Conservation (phyloP, 805 yeast species). For the Jamesozyma spencerorum region DNA sequence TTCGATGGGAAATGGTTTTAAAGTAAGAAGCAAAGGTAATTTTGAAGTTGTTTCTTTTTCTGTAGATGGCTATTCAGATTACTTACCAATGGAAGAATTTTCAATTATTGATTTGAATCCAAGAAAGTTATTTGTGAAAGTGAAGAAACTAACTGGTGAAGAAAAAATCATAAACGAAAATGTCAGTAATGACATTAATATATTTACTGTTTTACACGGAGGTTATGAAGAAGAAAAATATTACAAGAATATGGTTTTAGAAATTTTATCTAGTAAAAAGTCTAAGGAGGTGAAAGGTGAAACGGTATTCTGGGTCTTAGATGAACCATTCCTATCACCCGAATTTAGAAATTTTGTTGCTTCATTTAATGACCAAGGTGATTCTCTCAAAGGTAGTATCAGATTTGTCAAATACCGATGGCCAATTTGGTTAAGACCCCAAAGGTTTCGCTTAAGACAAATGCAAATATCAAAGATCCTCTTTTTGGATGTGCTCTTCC, state of each 20-base stretch:
- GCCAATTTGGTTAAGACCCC: conserved; percentile 85
- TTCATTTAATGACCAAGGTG: conserved; percentile 7
- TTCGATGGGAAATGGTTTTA: conserved; percentile 6
- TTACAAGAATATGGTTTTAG: conserved; percentile 12
- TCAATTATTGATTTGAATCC: conserved; percentile 13
- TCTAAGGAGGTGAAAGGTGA: neutral
- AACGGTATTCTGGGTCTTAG: conserved; percentile 80
- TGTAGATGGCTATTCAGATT: conserved; percentile 20
- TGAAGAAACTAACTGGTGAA: conserved; percentile 4
- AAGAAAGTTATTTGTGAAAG: conserved; percentile 15
- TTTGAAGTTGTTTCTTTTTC: conserved; percentile 20
- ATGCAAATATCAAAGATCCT: conserved; percentile 85
- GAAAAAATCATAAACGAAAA: neutral
- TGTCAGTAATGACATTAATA: conserved; percentile 8
- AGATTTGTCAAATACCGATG: conserved; percentile 80
- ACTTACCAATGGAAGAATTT: conserved; percentile 10
- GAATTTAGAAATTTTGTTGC: conserved; percentile 52
- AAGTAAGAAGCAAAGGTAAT: conserved; percentile 11
- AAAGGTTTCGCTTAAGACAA: conserved; percentile 66
- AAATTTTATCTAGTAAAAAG: conserved; percentile 4
- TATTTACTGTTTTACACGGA: conserved; percentile 16
- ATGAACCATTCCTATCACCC: conserved; percentile 43
- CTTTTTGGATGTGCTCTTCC: conserved; percentile 80
- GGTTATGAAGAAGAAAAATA: conserved; percentile 10
- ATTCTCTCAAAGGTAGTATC: conserved; percentile 6